phyloP scores from a whole-genome alignment of 108 stramenopile genomes.

The Cyclotella cryptica region DNA sequence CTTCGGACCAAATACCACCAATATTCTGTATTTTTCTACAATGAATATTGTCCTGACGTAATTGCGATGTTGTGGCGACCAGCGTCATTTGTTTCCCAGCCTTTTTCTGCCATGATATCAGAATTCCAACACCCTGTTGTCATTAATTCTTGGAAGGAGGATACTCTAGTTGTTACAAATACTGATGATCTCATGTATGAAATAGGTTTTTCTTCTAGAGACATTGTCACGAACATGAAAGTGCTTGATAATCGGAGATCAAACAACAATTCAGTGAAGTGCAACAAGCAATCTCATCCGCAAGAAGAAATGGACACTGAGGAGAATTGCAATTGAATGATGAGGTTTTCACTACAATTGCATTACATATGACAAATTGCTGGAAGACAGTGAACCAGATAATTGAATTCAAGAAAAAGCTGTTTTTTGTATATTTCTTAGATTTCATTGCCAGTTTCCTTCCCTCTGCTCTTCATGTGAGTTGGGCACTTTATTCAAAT shows the following conservation, averaged over 20 bases:
- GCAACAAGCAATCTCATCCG: background rate
- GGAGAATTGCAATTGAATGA: background rate
- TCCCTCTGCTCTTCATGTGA: no score
- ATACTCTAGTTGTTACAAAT: slow-evolving; percentile 64
- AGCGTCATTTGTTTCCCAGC: slow-evolving; percentile 48
- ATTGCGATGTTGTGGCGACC: slow-evolving; percentile 86
- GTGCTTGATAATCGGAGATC: slow-evolving; percentile 51
- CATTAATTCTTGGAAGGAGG: slow-evolving; percentile 61
- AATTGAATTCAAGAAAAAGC: no score
- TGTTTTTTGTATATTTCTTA: no score
- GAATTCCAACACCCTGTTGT: slow-evolving; percentile 66
- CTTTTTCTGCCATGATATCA: slow-evolving; percentile 77
- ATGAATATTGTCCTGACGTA: slow-evolving; percentile 77
- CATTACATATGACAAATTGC: no score
- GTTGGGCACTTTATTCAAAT: no score
- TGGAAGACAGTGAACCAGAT: no score
- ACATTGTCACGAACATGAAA: slow-evolving; percentile 66
- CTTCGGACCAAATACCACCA: slow-evolving; percentile 67
- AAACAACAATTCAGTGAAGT: background rate
- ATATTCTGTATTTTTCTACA: slow-evolving; percentile 85
- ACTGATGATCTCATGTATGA: slow-evolving; percentile 74
- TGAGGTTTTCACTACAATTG: no score
- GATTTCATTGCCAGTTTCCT: no score
- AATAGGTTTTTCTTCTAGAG: slow-evolving; percentile 44
- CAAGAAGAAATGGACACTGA: background rate